Base-by-base conservation (phyloP, 1,284 basidiomycete species). In the Apiotrichum veenhuisii region DNA sequence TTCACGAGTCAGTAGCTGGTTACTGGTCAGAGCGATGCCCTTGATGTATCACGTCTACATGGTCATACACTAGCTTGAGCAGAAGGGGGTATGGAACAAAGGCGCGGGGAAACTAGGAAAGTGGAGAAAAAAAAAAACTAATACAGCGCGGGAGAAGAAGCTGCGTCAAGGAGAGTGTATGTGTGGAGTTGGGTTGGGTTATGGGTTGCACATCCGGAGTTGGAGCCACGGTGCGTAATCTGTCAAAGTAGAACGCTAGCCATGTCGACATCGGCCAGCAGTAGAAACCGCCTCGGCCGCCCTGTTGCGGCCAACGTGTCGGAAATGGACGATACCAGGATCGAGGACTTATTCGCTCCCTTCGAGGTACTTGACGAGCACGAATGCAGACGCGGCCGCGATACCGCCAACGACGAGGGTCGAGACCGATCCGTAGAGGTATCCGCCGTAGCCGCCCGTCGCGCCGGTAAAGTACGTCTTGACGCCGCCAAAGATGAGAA, bases 401-500 rank as follows among this genome's bases (percentile, higher is more conserved):
- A 89, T 78, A 27, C 91, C 92, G 53, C 94, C 94, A 3, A 98
- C 94, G 41, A 89, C 78, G 52, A 95, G 79, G n/a, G 91, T 98
- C 65, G 85, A 88, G 23, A 91, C 71, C 1, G 91, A 90, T n/a
- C 93, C 93, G 83, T 88, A 91, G 11, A 89, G 72, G 69, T 84
- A 89, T 52, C 81, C 84, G 56, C 69, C 80, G 46, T 70, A 71
- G 55, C 80, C 84, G 53, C 80, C 79, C 1, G 71, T 76, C 0
- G 89, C 89, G 27, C 92, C 93, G 0, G 91, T 95, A 50, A 92
- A 83, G 64, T 89, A 87, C 2, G 92, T 86, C 76, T 97, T 96
- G 71, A 91, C 84, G 3, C 84, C 88, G 47, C 93, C 93, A 69
- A 97, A 97, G 54, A 93, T 74, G 64, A 96, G 82, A 12, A 97